Base-by-base conservation (phyloP, 2,329 filamentous ascomycete species). In the Diaporthe humulicola region DNA sequence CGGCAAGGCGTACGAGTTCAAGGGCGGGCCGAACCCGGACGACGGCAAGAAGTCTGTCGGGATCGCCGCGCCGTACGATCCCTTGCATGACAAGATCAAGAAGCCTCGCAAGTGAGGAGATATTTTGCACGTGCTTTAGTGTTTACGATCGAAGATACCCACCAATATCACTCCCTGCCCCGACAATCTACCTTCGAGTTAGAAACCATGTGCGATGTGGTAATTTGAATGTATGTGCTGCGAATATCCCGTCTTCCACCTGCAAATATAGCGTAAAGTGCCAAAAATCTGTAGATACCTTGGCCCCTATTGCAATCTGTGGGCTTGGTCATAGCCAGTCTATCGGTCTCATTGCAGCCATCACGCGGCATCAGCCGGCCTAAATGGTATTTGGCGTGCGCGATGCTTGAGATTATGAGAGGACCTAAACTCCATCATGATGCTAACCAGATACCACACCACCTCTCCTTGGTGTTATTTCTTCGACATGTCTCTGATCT, bases 21-120 rank as follows among this genome's bases (percentile, higher is more conserved):
- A 84, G 57, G 85, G 84, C 28, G 87, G 83, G 52, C 67, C 54
- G 80, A 78, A 36, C 8, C 76, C 78, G 12, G 80, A 85, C 12
- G 84, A 81, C 75, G 86, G 87, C 76, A 85, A 87, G 76, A 82
- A 81, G 73, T 85, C 89, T 74, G 78, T 84, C 2, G 90, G 90
- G 8, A 82, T 92, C n/a, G 88, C 89, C 1, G 87, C 89, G 15
- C 90, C 90, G 3, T 92, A 90, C 78, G 84, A 84, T 10, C 90
- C 90, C 0, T 83, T 86, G 7, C 86, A 84, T 76, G 91, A 92
- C 76, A 87, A 83, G 74, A 81, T 80, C 77, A 84, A 83, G 74
- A 69, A 69, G 48, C 64, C 64, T 28, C 48, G 64, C 33, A 69
- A 54, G 48, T 69, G 45, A 54, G 42, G 33, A 38, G 22, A 38